Evolutionary conservation across 169 alveolate genomes (phyloP), one percentile per base, ranked within the genome.

Genomic region (Plasmodium fragile): DNA sequence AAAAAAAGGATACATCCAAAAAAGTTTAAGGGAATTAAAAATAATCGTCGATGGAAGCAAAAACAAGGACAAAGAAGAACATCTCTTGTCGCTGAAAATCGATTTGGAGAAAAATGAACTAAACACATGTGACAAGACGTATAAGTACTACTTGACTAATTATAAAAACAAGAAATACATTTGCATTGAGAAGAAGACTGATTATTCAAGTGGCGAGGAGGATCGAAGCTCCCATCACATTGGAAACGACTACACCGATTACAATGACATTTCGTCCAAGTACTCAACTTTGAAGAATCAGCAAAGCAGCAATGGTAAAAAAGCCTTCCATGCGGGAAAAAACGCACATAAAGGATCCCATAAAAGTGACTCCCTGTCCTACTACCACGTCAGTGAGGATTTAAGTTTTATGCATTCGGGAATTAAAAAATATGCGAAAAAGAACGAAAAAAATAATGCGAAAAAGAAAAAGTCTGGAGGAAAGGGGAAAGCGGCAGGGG

Each of bases 31-130:
- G 45, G 85, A 52, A 36, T 53, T 85, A 36, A 85, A 85, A 85
- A 41, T 85, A 49, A 32, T 77, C 11, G 52, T 85, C 43, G 84
- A 85, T 69, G 82, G 49, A 43, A 10, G 22, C 18, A 36, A 55
- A 28, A 39, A 71, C 22, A 52, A 36, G 34, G 82, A 70, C 18
- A 30, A 71, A 16, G 70, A 5, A 28, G 75, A 65, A 65, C 18
- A 65, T 22, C 49, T 85, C 34, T 45, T 85, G 18, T 85, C 84
- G 36, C 16, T 85, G 59, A 77, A 85, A 85, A 85, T 85, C 39
- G 93, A 85, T 85, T 85, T 85, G 69, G 93, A 85, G 69, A 85
- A 85, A 18, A 85, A 85, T 53, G 80, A 85, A 28, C 84, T 85
- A 0, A 85, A 41, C 93, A 85, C 93, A 13, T 75, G 53, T 85